Conservation (phyloP, 2,329 filamentous ascomycete species). For the Bipolaris oryzae region DNA sequence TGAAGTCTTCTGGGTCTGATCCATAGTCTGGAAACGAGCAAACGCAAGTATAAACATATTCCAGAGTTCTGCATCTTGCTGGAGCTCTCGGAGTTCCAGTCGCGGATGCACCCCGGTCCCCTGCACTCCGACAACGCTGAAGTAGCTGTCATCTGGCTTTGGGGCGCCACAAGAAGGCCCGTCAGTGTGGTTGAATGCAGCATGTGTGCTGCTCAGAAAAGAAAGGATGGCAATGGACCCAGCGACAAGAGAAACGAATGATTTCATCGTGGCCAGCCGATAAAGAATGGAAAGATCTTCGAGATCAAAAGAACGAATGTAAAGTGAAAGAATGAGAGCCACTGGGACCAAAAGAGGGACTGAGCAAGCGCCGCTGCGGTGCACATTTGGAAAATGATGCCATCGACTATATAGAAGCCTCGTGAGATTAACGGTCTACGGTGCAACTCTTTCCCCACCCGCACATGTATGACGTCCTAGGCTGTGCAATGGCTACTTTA, state of each 20-base stretch:
- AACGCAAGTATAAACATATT: conserved; percentile 43
- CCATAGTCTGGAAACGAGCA: conserved; percentile 40
- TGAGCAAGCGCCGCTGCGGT: conserved; percentile 9
- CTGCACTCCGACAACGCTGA: conserved; percentile 43
- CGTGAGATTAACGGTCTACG: conserved; percentile 18
- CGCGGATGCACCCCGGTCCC: conserved; percentile 38
- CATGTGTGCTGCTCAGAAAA: conserved; percentile 22
- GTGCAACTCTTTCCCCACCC: conserved; percentile 22
- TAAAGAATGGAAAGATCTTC: conserved; percentile 36
- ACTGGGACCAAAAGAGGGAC: conserved; percentile 32
- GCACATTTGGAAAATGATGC: not conserved
- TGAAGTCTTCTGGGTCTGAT: conserved; percentile 38
- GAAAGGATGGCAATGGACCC: conserved; percentile 25
- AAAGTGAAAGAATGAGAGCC: conserved; percentile 32
- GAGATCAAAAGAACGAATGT: conserved; percentile 22
- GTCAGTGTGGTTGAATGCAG: conserved; percentile 23
- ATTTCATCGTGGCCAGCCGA: conserved; percentile 39
- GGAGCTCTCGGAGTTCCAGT: conserved; percentile 38
- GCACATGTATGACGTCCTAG: conserved; percentile 19
- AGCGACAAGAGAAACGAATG: conserved; percentile 29
- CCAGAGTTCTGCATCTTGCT: conserved; percentile 40
- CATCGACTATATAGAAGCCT: conserved; percentile 1
- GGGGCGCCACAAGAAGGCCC: conserved; percentile 30
- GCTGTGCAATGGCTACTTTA: conserved; percentile 25
- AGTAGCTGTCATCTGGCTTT: conserved; percentile 33